A percentile compares a stretch with the other conserved stretches of the same genome.
Evolutionary conservation across 169 alveolate species (phyloP).

Genomic region (Babesia bigemina): DNA sequence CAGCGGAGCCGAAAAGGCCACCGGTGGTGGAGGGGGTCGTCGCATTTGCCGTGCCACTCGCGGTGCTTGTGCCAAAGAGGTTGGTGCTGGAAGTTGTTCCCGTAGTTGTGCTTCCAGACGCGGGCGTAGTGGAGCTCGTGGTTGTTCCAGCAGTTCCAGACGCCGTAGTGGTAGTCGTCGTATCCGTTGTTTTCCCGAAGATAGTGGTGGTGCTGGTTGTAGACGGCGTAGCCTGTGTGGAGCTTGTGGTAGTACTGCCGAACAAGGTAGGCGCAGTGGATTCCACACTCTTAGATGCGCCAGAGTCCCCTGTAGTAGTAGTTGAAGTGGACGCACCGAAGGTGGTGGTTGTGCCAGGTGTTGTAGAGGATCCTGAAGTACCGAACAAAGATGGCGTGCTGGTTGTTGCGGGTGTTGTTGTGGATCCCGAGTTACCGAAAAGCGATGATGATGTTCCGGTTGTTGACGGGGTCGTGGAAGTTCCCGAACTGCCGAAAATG

Average conservation of each 20-base stretch:
- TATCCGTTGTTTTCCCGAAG: background rate
- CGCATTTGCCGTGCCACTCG: background rate
- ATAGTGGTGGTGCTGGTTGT: background rate
- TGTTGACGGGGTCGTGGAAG: background rate
- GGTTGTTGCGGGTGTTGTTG: no score
- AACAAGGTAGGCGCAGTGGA: background rate
- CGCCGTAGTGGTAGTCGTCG: background rate
- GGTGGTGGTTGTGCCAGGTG: background rate
- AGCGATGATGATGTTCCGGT: background rate
- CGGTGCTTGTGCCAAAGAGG: background rate
- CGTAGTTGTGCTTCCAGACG: background rate
- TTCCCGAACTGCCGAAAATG: background rate
- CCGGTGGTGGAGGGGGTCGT: background rate
- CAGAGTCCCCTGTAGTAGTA: background rate
- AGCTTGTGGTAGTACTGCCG: background rate
- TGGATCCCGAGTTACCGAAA: no score
- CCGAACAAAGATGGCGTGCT: no score
- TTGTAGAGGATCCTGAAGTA: no score
- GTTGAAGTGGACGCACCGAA: background rate
- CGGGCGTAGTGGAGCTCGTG: background rate
- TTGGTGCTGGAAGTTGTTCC: background rate
- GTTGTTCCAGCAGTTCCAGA: background rate
- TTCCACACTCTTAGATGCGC: background rate
- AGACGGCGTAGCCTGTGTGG: background rate
- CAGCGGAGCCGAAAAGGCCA: conserved; percentile 1